Evolutionary conservation across 306 rosid species (phyloP).

Genomic region (Lathyrus aphaca): DNA sequence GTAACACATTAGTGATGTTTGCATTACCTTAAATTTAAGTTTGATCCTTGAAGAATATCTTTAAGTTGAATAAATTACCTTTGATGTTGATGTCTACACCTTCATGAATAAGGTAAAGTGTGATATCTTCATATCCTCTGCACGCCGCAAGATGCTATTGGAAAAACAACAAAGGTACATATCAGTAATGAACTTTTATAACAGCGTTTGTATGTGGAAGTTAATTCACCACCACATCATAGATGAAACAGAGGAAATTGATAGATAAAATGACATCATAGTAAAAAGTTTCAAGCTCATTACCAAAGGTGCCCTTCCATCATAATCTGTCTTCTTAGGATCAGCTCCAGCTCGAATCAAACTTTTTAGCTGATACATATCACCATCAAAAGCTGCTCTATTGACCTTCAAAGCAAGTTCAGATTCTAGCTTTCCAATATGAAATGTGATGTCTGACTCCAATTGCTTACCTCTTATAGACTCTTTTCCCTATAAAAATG

Average conservation of each 20-base stretch:
- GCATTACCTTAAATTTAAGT: slow-evolving; percentile 15
- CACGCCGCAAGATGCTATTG: slow-evolving; percentile 90
- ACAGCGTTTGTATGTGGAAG: neutral
- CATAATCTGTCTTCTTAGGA: slow-evolving; percentile 88
- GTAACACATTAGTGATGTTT: slow-evolving; percentile 1
- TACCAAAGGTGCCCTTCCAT: slow-evolving; percentile 98
- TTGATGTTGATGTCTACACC: slow-evolving; percentile 60
- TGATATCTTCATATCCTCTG: slow-evolving; percentile 79
- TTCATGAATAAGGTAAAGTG: slow-evolving; percentile 68
- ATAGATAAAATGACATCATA: slow-evolving; percentile 29
- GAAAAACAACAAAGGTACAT: slow-evolving; percentile 32
- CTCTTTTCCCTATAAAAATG: slow-evolving; percentile 64
- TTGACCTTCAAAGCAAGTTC: slow-evolving; percentile 94
- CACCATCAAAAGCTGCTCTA: slow-evolving; percentile 79
- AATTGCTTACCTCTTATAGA: slow-evolving; percentile 70
- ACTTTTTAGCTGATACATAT: slow-evolving; percentile 76
- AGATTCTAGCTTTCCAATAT: slow-evolving; percentile 93
- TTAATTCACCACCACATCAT: slow-evolving; percentile 23
- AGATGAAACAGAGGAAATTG: slow-evolving; percentile 11
- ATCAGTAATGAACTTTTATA: slow-evolving; percentile 29
- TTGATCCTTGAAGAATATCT: neutral
- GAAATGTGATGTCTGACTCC: slow-evolving; percentile 88
- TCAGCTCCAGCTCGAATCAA: slow-evolving; percentile 92
- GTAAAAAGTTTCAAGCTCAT: slow-evolving; percentile 33
- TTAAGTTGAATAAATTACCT: slow-evolving; percentile 49